These are phyloP conservation scores for Colletotrichum incanum DNA, from an alignment of 2,329 filamentous ascomycete species.

Conservation along the genomic window DNA sequence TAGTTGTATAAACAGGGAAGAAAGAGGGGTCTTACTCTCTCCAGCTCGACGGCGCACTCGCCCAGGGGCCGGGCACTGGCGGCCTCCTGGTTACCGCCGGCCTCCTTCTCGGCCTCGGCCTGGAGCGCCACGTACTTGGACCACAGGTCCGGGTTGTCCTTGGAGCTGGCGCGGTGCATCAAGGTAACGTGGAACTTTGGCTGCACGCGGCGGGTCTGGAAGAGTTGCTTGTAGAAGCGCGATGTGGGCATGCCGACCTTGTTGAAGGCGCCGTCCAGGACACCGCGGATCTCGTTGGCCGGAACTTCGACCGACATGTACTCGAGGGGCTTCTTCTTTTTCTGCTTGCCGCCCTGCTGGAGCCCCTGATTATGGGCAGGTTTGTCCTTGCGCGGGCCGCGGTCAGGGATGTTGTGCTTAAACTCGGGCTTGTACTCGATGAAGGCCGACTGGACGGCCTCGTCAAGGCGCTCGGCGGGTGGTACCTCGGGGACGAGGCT, in stretches of 20 bases:
- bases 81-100: constrained; percentile 52
- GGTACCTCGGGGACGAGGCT: constrained; percentile 82
- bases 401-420: constrained; percentile 80
- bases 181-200: constrained; percentile 93
- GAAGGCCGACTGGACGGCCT: constrained; percentile 82
- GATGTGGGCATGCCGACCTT: constrained; percentile 59
- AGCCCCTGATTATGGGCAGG: constrained; percentile 46
- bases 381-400: constrained; percentile 58
- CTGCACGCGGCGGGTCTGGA: constrained; percentile 83
- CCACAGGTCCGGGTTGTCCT: constrained; percentile 81
- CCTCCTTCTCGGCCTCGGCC: constrained; percentile 54
- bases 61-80: constrained; percentile 65
- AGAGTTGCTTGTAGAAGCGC: constrained; percentile 83
- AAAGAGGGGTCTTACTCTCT: constrained; percentile 62
- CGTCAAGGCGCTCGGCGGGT: constrained; percentile 80
- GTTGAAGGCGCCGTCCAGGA: constrained; percentile 81
- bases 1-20: neutral
- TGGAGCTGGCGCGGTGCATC: constrained; percentile 81
- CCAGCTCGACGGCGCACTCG: constrained; percentile 74
- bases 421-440: constrained; percentile 83
- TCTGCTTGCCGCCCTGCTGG: constrained; percentile 51
- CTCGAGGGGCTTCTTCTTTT: constrained; percentile 67
- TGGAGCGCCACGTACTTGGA: constrained; percentile 77
- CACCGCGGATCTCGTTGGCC: constrained; percentile 59
- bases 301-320: constrained; percentile 70